Percentiles rank a stretch among this genome's conserved stretches.
phyloP scores from a whole-genome alignment of 2,329 filamentous ascomycete genomes.

The Rhinocladiella mackenziei region DNA sequence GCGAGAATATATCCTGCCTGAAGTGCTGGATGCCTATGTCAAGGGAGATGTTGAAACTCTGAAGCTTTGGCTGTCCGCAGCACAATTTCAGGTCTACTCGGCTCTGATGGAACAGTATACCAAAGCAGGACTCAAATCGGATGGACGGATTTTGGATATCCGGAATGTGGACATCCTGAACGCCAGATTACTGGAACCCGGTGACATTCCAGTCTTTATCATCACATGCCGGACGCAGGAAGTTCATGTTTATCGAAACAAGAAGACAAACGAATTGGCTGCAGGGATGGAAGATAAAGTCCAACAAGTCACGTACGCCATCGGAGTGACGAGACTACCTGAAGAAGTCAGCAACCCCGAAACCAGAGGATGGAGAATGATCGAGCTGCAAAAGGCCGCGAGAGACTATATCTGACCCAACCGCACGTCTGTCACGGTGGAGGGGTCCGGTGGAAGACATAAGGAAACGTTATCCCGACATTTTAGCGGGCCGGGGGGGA shows the following conservation, averaged over 20 bases:
- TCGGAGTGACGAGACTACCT: constrained; percentile 86
- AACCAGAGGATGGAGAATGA: constrained; percentile 92
- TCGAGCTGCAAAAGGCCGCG: constrained; percentile 97
- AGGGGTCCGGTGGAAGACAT: too few species aligned
- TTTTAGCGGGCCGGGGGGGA: too few species aligned
- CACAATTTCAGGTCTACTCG: constrained; percentile 93
- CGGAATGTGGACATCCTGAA: constrained; percentile 74
- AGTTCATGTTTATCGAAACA: constrained; percentile 92
- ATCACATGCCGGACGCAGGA: constrained; percentile 95
- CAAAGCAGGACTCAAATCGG: constrained; percentile 85
- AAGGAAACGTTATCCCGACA: too few species aligned
- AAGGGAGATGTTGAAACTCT: constrained; percentile 89
- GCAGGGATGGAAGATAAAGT: constrained; percentile 99
- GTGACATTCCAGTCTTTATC: constrained; percentile 78
- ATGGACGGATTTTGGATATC: constrained; percentile 93
- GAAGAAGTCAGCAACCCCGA: constrained; percentile 97
- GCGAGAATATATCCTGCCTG: constrained; percentile 94
- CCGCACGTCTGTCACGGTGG: not conserved
- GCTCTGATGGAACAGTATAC: constrained; percentile 97
- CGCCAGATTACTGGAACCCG: constrained; percentile 46
- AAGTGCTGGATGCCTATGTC: constrained; percentile 96
- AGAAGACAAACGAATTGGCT: constrained; percentile 81
- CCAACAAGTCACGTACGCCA: constrained; percentile 95
- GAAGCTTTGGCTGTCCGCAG: constrained; percentile 92
- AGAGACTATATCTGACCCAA: constrained; percentile 71